A percentile compares a stretch with the other conserved stretches of the same genome.
Evolutionary conservation across 257 asterid genomes (phyloP).

Genomic region (Jacaranda mimosifolia): DNA sequence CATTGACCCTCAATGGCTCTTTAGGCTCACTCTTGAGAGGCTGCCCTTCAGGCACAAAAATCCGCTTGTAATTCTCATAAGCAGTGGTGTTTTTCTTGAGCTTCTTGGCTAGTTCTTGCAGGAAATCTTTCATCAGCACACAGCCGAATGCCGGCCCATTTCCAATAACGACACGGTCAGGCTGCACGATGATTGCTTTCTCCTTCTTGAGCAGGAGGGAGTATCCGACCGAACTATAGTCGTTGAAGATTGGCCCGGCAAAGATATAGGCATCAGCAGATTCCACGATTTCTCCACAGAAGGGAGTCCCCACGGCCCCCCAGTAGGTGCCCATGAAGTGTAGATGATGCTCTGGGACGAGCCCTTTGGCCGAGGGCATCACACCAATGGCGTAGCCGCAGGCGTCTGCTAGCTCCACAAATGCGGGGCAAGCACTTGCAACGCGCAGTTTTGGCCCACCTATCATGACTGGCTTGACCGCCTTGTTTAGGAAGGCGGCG

Average conservation of each 20-base stretch:
- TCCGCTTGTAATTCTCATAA: slow-evolving; percentile 66
- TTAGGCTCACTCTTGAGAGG: slow-evolving; percentile 64
- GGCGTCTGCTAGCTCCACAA: slow-evolving; percentile 71
- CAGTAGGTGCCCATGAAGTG: slow-evolving; percentile 86
- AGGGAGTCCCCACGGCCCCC: slow-evolving; percentile 84
- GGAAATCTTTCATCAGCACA: slow-evolving; percentile 75
- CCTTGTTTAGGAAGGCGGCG: slow-evolving; percentile 70
- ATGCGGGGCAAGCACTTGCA: slow-evolving; percentile 61
- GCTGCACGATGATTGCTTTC: slow-evolving; percentile 75
- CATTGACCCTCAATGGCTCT: slow-evolving; percentile 77
- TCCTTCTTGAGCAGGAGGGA: slow-evolving; percentile 81
- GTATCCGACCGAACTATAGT: slow-evolving; percentile 87
- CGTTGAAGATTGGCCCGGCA: slow-evolving; percentile 83
- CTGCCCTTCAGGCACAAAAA: slow-evolving; percentile 75
- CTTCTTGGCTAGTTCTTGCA: slow-evolving; percentile 58
- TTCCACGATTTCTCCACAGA: slow-evolving; percentile 87
- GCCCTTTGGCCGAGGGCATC: slow-evolving; percentile 94
- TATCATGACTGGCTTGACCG: slow-evolving; percentile 79
- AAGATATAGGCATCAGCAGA: slow-evolving; percentile 82
- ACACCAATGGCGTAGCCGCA: slow-evolving; percentile 64
- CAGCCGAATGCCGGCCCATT: slow-evolving; percentile 84
- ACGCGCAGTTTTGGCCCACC: slow-evolving; percentile 86
- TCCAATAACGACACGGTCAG: slow-evolving; percentile 69
- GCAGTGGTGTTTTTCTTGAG: slow-evolving; percentile 62
- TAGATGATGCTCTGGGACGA: slow-evolving; percentile 76